Evolutionary conservation across 108 stramenopile genomes (phyloP), one percentile per base, ranked within the genome.

Genomic region (Cafeteria roenbergensis): DNA sequence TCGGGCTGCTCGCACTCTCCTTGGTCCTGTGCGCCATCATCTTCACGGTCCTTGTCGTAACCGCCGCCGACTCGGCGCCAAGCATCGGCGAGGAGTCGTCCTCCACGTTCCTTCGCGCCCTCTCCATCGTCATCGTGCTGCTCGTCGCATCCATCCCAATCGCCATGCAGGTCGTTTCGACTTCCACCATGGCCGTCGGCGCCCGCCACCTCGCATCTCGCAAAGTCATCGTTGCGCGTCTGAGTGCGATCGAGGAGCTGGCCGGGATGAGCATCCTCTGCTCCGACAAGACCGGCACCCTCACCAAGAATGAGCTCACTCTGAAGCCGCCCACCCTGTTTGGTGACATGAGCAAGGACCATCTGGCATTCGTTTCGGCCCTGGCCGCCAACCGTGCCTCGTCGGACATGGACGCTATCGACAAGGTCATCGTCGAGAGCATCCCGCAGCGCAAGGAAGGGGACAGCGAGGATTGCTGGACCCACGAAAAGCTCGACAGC

Each of bases 211-310:
- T 90, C 56, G 89, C 86, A n/a, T 82, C 75, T 62, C 80, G 84
- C 61, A 53, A 83, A 61, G 90, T 87, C 56, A 80, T 91, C 68
- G 90, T 91, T 14, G 86, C 90, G 22, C 73, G 70, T 30, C 77
- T 85, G 58, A 83, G 88, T 22, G 88, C 90, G 24, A 66, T 91
- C 12, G 85, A 91, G 73, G 90, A 91, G 68, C 87, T 89, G 70
- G 87, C 86, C 50, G 74, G 75, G 22, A 85, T 86, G 87, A 74
- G 70, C 32, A 82, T 90, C 50, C 64, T 90, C 51, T 89, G 89
- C 69, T 80, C 73, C 62, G 85, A 87, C 73, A 88, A 90, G 75
- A 90, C 90, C 17, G 90, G 90, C 57, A 90, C 90, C 27, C 65
- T 90, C 34, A 90, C 89, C 28, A 85, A 86, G 31, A 87, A 87